Conservation (phyloP, 2,329 filamentous ascomycete species). For the Fusarium mexicanum region DNA sequence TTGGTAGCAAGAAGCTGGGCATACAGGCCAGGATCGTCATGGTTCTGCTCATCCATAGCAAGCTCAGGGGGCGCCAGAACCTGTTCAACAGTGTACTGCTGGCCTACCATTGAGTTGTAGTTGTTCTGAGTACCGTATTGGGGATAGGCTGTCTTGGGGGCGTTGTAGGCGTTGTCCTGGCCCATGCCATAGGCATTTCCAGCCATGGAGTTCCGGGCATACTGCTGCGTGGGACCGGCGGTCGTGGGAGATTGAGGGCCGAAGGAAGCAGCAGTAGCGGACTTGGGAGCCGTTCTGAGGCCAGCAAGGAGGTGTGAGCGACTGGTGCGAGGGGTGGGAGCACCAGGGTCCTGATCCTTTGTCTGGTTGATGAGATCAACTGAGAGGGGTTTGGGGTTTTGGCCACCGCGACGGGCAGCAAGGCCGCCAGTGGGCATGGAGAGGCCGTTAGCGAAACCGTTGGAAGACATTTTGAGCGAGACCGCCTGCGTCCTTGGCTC, state of each 20-base stretch:
- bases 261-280: conserved; percentile 75
- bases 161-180: conserved; percentile 57
- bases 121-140: conserved; percentile 53
- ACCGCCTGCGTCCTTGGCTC: conserved; percentile 93
- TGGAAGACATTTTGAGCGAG: conserved; percentile 99
- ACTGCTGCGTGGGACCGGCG: conserved; percentile 52
- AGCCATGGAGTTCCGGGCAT: conserved; percentile 56
- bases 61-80: conserved; percentile 86
- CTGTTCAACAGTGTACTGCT: conserved; percentile 84
- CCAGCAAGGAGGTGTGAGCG: conserved; percentile 94
- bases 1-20: conserved; percentile 92
- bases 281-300: conserved; percentile 92
- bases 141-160: conserved; percentile 68
- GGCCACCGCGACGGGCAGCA: conserved; percentile 83
- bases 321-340: conserved; percentile 89
- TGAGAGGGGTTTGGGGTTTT: conserved; percentile 89
- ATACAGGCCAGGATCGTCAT: conserved; percentile 84
- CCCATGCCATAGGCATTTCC: conserved; percentile 57
- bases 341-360: conserved; percentile 71
- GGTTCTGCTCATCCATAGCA: conserved; percentile 74
- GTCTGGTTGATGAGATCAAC: conserved; percentile 77
- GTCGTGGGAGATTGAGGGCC: conserved; percentile 70
- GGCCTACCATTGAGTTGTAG: conserved; percentile 48
- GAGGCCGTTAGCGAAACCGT: conserved; percentile 77
- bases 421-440: conserved; percentile 82